These are phyloP conservation scores for Bathelium albidoporum DNA, from an alignment of 495 filamentous ascomycete genomes.

Conservation along the genomic window DNA sequence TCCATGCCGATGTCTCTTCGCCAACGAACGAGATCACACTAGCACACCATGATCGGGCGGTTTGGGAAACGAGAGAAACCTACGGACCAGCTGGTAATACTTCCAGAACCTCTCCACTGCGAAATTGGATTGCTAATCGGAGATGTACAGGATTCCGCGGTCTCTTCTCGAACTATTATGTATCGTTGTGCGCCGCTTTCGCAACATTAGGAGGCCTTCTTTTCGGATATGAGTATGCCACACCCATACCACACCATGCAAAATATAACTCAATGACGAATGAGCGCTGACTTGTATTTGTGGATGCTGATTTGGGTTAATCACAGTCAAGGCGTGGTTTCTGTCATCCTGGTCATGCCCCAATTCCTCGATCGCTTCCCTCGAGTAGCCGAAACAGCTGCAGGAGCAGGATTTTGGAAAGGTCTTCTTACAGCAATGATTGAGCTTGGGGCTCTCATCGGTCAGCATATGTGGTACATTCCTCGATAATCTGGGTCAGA, in stretches of 20 bases:
- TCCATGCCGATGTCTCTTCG: background rate
- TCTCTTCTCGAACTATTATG: constrained; percentile 41
- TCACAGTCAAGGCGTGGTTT: constrained; percentile 39
- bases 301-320: background rate
- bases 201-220: constrained; percentile 46
- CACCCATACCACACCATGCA: constrained; percentile 13
- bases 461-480: constrained; percentile 11
- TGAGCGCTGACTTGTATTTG: background rate
- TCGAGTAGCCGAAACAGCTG: constrained; percentile 31
- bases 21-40: background rate
- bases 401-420: constrained; percentile 47
- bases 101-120: background rate
- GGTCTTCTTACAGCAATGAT: constrained; percentile 53
- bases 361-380: constrained; percentile 45
- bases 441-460: constrained; percentile 45
- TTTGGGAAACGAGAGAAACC: constrained; percentile 12
- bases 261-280: background rate
- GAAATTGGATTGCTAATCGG: background rate
- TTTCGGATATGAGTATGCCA: constrained; percentile 47
- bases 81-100: constrained; percentile 20
- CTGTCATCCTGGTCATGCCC: constrained; percentile 47
- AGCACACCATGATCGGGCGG: constrained; percentile 1
- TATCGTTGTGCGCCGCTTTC: constrained; percentile 43
- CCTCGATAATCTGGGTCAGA: background rate
- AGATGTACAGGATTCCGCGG: constrained; percentile 33